These are phyloP conservation scores for Hermanozyma aechmeae DNA, from an alignment of 805 yeast genomes.

Conservation along the genomic window DNA sequence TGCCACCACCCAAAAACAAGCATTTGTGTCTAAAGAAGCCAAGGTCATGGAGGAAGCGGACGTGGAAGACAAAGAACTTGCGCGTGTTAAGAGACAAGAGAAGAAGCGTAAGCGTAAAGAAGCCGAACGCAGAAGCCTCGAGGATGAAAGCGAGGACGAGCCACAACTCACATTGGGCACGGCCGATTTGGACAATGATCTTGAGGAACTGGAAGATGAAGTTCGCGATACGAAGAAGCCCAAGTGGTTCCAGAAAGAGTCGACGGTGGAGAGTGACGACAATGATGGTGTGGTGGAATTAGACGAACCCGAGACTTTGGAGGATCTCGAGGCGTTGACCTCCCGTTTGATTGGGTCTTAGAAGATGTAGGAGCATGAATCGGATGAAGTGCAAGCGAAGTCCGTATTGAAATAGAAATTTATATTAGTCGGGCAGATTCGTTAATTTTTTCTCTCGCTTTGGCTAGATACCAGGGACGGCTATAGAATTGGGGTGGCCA, in stretches of 20 bases:
- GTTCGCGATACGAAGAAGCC: slow-evolving; percentile 32
- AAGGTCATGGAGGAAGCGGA: slow-evolving; percentile 66
- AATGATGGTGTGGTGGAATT: slow-evolving; percentile 49
- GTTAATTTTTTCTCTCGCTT: background rate
- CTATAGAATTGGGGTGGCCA: slow-evolving; percentile 8
- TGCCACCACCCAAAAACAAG: slow-evolving; percentile 56
- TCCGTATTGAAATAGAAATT: background rate
- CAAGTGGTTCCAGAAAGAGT: slow-evolving; percentile 41
- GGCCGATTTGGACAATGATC: slow-evolving; percentile 37
- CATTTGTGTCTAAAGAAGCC: slow-evolving; percentile 59
- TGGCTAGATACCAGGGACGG: background rate
- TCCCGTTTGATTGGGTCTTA: slow-evolving; percentile 30
- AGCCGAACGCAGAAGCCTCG: slow-evolving; percentile 47
- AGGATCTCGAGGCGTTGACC: slow-evolving; percentile 87
- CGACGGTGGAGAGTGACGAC: slow-evolving; percentile 12
- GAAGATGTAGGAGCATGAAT: background rate
- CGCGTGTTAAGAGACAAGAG: slow-evolving; percentile 70
- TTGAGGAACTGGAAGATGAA: slow-evolving; percentile 27
- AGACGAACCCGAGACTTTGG: slow-evolving; percentile 84
- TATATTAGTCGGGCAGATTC: background rate
- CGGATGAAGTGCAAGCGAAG: background rate
- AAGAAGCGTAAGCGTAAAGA: slow-evolving; percentile 87
- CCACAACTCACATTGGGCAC: slow-evolving; percentile 19
- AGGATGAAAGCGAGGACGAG: slow-evolving; percentile 25
- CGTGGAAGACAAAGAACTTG: slow-evolving; percentile 65